Base-by-base conservation (phyloP, 768 basidiomycete genomes). In the Xerocomellus chrysenteron region DNA sequence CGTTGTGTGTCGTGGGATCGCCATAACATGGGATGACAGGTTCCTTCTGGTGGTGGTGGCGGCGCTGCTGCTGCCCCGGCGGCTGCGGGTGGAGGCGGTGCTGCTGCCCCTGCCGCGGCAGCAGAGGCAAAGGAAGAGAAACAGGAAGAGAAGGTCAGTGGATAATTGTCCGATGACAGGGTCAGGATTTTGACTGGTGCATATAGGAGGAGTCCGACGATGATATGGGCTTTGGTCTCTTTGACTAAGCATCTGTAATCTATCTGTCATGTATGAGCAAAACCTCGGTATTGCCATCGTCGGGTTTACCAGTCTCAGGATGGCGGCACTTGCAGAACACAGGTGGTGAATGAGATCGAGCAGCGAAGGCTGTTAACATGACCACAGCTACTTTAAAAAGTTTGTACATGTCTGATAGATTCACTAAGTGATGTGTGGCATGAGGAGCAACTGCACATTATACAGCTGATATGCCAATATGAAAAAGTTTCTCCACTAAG, bases 211-310 rank as follows among this genome's bases (percentile, higher is more conserved):
- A 95, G 74, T 92, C 90, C 53, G 94, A 96, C 82, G 95, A 97
- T 67, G 95, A 97, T 78, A 97, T 97, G 94, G 94, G 94, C 81
- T 98, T 98, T 77, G 94, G 94, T 80, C 84, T 97, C 62, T 97
- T 97, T 82, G 94, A 97, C 81, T 97, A 87, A 81, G 57, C 61
- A 39, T 45, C 36, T 19, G 10, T 36, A 43, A 52, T 37, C 39
- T 43, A 47, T 59, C 17, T 42, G 26, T n/a, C 59, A 11, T 60
- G 28, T 28, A 28, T 28, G 28, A 35, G 33, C 33, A 35, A n/a
- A 35, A 35, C 12, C 12, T 35, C 33, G 4, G 33, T 13, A 35
- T 35, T 35, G 33, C 26, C 26, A 28, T 28, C 26, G 26, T 28
- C 26, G 26, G 26, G 26, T 28, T 28, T 28, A 3, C 5, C 33